phyloP scores from a whole-genome alignment of 225 moss, liverwort and hornwort genomes.

The Asterella californica region DNA sequence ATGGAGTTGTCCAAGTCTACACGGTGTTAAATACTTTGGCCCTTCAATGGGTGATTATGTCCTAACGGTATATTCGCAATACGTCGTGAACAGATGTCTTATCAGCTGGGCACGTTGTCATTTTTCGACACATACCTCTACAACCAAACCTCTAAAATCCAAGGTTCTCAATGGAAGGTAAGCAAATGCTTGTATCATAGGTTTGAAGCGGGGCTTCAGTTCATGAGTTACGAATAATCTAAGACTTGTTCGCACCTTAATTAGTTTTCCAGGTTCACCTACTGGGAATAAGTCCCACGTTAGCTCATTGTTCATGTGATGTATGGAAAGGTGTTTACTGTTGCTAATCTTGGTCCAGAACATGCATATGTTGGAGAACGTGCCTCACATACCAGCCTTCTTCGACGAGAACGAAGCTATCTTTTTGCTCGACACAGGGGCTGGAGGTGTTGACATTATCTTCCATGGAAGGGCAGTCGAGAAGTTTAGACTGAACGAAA shows the following conservation, averaged over 20 bases:
- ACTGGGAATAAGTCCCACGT: background rate
- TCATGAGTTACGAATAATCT: background rate
- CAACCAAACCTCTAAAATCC: slow-evolving; percentile 20
- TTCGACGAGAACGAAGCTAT: slow-evolving; percentile 62
- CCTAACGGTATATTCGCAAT: background rate
- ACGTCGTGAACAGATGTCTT: slow-evolving; percentile 59
- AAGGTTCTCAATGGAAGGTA: slow-evolving; percentile 67
- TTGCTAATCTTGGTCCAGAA: slow-evolving; percentile 38
- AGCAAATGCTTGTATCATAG: slow-evolving; percentile 14
- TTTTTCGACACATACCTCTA: slow-evolving; percentile 61
- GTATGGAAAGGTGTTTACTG: background rate
- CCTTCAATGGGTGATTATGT: background rate
- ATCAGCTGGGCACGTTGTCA: slow-evolving; percentile 55
- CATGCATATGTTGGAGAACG: slow-evolving; percentile 67
- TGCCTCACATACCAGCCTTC: slow-evolving; percentile 70
- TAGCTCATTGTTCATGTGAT: background rate
- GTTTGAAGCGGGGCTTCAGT: background rate
- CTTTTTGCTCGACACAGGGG: slow-evolving; percentile 81
- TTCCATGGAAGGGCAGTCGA: slow-evolving; percentile 76
- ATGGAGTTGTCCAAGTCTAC: background rate
- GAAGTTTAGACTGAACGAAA: slow-evolving; percentile 45
- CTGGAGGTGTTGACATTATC: slow-evolving; percentile 83
- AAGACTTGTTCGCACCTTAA: background rate
- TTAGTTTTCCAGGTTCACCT: too few species aligned
- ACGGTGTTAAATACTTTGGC: background rate